phyloP scores from a whole-genome alignment of 2,329 filamentous ascomycete genomes.

The Ascosphaera apis region DNA sequence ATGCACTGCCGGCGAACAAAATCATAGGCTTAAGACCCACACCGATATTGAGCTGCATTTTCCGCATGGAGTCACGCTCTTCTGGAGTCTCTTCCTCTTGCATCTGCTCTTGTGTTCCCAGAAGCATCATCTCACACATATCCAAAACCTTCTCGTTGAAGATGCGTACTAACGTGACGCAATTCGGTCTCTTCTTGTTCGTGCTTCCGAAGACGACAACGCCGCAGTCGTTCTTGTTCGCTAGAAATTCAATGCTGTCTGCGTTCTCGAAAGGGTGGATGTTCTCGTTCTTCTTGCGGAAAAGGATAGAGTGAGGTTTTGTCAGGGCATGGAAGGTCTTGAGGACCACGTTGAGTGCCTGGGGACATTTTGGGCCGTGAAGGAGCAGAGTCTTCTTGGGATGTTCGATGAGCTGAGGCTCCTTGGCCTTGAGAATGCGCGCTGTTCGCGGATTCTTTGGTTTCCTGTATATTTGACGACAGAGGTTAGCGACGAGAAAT shows the following conservation, averaged over 20 bases:
- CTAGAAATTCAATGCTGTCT: slow-evolving; percentile 78
- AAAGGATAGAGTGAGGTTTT: slow-evolving; percentile 64
- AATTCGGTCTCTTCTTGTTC: slow-evolving; percentile 90
- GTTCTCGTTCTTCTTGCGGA: slow-evolving; percentile 81
- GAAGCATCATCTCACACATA: slow-evolving; percentile 77
- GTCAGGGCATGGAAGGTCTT: slow-evolving; percentile 70
- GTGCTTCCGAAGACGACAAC: slow-evolving; percentile 65
- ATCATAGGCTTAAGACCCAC: slow-evolving; percentile 76
- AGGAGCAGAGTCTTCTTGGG: slow-evolving; percentile 78
- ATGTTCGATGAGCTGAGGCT: slow-evolving; percentile 73
- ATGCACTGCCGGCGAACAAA: slow-evolving; percentile 70
- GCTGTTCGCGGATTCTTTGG: slow-evolving; percentile 74
- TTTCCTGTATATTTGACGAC: slow-evolving; percentile 25
- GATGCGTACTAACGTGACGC: slow-evolving; percentile 57
- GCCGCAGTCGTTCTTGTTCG: slow-evolving; percentile 82
- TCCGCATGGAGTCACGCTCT: slow-evolving; percentile 22
- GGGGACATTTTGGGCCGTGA: slow-evolving; percentile 63
- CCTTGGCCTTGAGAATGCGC: slow-evolving; percentile 79
- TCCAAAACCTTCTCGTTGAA: slow-evolving; percentile 78
- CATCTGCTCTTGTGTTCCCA: slow-evolving; percentile 41
- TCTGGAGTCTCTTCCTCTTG: slow-evolving; percentile 38
- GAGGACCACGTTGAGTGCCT: slow-evolving; percentile 60
- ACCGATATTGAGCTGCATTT: slow-evolving; percentile 39
- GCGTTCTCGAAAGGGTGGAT: slow-evolving; percentile 88
- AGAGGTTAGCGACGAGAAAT: slow-evolving; percentile 1